A percentile compares a stretch with the other conserved stretches of the same genome.
Conservation (phyloP, 805 yeast species). For the Candida wancherniae region DNA sequence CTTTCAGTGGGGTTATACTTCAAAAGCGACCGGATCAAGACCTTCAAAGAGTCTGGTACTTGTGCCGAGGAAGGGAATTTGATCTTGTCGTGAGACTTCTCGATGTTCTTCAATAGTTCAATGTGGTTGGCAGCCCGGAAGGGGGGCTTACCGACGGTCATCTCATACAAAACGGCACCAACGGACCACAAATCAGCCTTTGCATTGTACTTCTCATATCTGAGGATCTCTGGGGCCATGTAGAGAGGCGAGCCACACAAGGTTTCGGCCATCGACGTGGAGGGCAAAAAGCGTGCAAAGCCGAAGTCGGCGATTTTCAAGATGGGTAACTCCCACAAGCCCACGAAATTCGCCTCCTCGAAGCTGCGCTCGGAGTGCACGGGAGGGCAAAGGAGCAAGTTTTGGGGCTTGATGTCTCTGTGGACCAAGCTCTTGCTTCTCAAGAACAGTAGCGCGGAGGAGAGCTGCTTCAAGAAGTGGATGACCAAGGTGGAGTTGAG, state of each 20-base stretch:
- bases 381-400: constrained; percentile 79
- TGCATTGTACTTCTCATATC: constrained; percentile 94
- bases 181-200: constrained; percentile 98
- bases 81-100: constrained; percentile 72
- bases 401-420: constrained; percentile 94
- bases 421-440: constrained; percentile 84
- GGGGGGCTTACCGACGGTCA: constrained; percentile 96
- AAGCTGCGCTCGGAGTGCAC: constrained; percentile 58
- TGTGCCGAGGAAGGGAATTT: constrained; percentile 67
- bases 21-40: constrained; percentile 68
- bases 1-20: constrained; percentile 84
- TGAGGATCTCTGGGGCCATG: constrained; percentile 96
- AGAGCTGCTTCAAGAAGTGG: constrained; percentile 82
- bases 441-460: constrained; percentile 78
- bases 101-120: constrained; percentile 81
- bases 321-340: constrained; percentile 84
- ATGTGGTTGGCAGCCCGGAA: constrained; percentile 91
- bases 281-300: constrained; percentile 90
- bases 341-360: constrained; percentile 55
- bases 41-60: constrained; percentile 60
- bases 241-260: constrained; percentile 95
- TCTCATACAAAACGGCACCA: constrained; percentile 92
- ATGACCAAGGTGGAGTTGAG: constrained; percentile 71
- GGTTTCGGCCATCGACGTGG: constrained; percentile 93
- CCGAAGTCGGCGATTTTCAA: constrained; percentile 97